phyloP scores from a whole-genome alignment of 1,284 basidiomycete genomes.

The Papiliotrema laurentii region DNA sequence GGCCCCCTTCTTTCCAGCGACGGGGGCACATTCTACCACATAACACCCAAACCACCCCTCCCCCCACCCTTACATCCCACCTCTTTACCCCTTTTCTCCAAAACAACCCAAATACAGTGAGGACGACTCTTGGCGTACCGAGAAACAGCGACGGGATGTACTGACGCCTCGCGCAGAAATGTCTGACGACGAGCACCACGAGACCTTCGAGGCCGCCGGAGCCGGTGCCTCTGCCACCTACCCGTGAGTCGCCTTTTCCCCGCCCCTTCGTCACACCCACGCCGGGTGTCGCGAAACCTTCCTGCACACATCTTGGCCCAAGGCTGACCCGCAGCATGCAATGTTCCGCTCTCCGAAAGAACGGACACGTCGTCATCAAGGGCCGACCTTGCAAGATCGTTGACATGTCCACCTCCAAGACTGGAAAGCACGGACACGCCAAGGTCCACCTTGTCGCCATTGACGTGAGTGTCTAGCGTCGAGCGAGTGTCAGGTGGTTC shows the following conservation, averaged over 20 bases:
- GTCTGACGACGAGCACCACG: constrained; percentile 87
- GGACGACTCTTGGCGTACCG: too few species aligned
- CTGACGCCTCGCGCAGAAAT: constrained; percentile 51
- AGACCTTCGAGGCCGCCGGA: constrained; percentile 67
- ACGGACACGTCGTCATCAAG: constrained; percentile 97
- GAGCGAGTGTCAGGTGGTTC: neutral
- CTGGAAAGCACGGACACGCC: constrained; percentile 92
- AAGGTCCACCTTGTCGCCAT: constrained; percentile 97
- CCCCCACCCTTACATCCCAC: constrained; percentile 1
- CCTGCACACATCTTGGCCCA: neutral
- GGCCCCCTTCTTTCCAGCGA: neutral
- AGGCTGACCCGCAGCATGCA: constrained; percentile 61
- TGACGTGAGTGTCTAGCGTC: constrained; percentile 63
- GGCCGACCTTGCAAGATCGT: constrained; percentile 98
- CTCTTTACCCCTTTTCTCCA: constrained; percentile 7
- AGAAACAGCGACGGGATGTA: too few species aligned
- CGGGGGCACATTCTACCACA: neutral
- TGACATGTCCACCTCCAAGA: constrained; percentile 98
- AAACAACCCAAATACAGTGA: constrained; percentile 4
- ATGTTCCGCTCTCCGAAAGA: constrained; percentile 90
- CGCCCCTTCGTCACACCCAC: too few species aligned
- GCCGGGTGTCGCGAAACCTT: neutral
- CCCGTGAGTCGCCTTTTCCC: constrained; percentile 46
- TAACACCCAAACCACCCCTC: neutral
- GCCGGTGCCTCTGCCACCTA: constrained; percentile 83